Base-by-base conservation (phyloP, 495 filamentous ascomycete species). In the Penicillium pancosmium region DNA sequence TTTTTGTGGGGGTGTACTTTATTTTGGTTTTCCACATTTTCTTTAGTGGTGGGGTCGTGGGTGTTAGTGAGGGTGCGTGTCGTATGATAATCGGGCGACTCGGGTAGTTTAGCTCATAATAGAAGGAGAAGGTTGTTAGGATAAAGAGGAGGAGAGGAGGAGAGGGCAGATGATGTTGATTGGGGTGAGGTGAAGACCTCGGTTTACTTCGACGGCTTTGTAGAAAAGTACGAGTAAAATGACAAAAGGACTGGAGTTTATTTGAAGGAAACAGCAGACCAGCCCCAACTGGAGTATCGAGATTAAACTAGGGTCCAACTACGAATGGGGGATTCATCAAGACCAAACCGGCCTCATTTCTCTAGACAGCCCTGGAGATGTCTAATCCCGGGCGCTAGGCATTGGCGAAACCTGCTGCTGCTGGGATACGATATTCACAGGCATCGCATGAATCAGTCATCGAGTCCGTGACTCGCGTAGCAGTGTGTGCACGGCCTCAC, bases 81-180 rank as follows among this genome's bases (percentile, higher is more conserved):
- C 57, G 52, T 60, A 55, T 50, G 57, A 55, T 60, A 18, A 50
- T 55, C 44, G 36, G 52, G 34, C 16, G n/a, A 55, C 44, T 13
- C 52, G 34, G 16, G n/a, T 5, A 34, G 9, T 35, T 40, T 40
- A 40, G 4, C 15, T 40, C 5, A 9, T 40, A 40, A 40, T 40
- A 10, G 47, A 50, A 19, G 21, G 9, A 11, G 1, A 1, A 23
- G 3, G 23, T 25, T 21, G 4, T 18, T 21, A 31, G 27, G 27
- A 31, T 11, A 46, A n/a, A 18, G 9, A 5, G 43, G n/a, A 23
- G 23, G 23, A 2, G 18, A 46, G 43, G n/a, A 16, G 12, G 15
- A 7, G n/a, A 2, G 9, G 18, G 16, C 2, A 21, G 15, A 21
- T 21, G 16, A 7, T 18, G 43, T 31, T 31, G 27, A 31, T 4